Conservation (phyloP, 2,329 filamentous ascomycete species). For the Fonsecaea nubica region DNA sequence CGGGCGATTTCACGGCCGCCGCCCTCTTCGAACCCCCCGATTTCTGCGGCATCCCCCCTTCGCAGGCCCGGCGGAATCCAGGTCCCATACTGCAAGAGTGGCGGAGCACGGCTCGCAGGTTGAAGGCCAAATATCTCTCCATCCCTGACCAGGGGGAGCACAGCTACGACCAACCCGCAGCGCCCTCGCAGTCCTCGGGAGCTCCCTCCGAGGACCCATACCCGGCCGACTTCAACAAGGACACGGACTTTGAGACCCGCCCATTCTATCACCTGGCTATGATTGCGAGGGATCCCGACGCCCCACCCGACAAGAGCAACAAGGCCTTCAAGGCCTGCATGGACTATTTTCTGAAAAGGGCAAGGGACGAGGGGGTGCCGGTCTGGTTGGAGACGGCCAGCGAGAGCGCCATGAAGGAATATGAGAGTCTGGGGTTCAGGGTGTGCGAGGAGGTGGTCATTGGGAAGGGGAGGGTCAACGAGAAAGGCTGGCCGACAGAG, state of each 20-base stretch:
- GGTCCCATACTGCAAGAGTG: slow-evolving; percentile 39
- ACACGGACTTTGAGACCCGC: slow-evolving; percentile 37
- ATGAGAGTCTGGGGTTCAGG: slow-evolving; percentile 36
- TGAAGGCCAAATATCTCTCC: slow-evolving; percentile 40
- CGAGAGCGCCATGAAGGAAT: slow-evolving; percentile 33
- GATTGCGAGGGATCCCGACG: slow-evolving; percentile 33
- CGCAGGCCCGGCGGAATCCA: slow-evolving; percentile 38
- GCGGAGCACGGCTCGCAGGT: slow-evolving; percentile 29
- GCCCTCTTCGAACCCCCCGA: slow-evolving; percentile 40
- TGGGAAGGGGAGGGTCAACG: slow-evolving; percentile 35
- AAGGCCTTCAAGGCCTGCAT: slow-evolving; percentile 33
- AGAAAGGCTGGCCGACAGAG: slow-evolving; percentile 35
- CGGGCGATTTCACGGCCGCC: slow-evolving; percentile 34
- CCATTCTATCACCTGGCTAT: slow-evolving; percentile 39
- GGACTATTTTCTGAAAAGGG: slow-evolving; percentile 34
- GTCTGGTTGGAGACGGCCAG: slow-evolving; percentile 38
- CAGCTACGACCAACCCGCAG: slow-evolving; percentile 39
- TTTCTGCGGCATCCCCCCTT: slow-evolving; percentile 39
- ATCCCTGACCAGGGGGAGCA: slow-evolving; percentile 38
- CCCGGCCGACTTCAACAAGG: slow-evolving; percentile 41
- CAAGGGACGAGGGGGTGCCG: slow-evolving; percentile 35
- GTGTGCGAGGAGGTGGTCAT: slow-evolving; percentile 38
- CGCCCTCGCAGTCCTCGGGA: slow-evolving; percentile 38
- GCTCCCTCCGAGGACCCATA: slow-evolving; percentile 40
- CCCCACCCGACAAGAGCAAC: slow-evolving; percentile 21